Percentiles rank a stretch among this genome's conserved stretches.
Evolutionary conservation across 768 basidiomycete species (phyloP).

Genomic region (Russula sp.): DNA sequence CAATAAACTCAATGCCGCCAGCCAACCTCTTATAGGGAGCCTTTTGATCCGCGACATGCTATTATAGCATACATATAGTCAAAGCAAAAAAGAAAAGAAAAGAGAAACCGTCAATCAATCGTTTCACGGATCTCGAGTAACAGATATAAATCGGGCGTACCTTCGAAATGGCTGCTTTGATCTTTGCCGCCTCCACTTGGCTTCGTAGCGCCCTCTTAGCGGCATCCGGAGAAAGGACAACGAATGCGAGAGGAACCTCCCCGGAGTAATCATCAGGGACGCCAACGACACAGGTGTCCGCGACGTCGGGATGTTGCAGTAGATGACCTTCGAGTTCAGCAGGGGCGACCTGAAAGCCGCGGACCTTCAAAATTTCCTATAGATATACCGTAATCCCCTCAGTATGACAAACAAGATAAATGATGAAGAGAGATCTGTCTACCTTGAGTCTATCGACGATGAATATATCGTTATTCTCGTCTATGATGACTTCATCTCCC

Average conservation of each 20-base stretch:
- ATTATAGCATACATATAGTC: neutral
- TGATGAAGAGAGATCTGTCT: neutral
- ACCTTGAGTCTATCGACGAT: constrained; percentile 63
- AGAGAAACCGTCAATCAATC: neutral
- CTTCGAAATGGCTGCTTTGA: constrained; percentile 27
- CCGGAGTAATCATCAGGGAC: constrained; percentile 68
- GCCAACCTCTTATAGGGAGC: constrained; percentile 40
- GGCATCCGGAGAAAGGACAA: constrained; percentile 45
- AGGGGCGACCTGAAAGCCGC: constrained; percentile 72
- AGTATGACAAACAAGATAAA: constrained; percentile 26
- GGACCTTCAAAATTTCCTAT: constrained; percentile 66
- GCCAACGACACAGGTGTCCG: constrained; percentile 62
- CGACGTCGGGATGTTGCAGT: constrained; percentile 57
- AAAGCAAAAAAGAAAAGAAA: no score
- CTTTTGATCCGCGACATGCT: constrained; percentile 38
- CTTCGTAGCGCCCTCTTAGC: constrained; percentile 16
- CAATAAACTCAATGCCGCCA: constrained; percentile 42
- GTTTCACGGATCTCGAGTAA: neutral
- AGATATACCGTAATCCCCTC: neutral
- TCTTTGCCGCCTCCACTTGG: constrained; percentile 5
- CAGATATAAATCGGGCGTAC: constrained; percentile 1
- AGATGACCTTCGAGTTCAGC: constrained; percentile 69
- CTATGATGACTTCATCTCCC: constrained; percentile 60
- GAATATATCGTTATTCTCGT: constrained; percentile 53
- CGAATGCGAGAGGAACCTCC: constrained; percentile 68